phyloP scores from a whole-genome alignment of 371 early-diverging fungal genomes.

The Mortierella sp. region DNA sequence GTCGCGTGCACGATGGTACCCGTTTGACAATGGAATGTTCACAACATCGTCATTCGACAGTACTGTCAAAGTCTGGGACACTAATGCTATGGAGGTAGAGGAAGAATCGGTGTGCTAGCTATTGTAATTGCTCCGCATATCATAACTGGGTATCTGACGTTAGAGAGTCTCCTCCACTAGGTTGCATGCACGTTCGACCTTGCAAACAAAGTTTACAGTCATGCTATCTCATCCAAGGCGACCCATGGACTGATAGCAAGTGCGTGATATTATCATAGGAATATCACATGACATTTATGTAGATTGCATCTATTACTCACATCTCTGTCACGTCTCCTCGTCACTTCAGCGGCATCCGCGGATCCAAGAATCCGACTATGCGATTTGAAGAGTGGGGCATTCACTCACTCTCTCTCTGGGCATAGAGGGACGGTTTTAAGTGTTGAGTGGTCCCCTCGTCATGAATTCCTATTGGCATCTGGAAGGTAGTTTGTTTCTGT shows the following conservation, averaged over 20 bases:
- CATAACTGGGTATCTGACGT: background rate
- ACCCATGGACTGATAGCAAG: slow-evolving; percentile 86
- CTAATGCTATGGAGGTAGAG: slow-evolving; percentile 74
- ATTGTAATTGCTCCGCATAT: slow-evolving; percentile 14
- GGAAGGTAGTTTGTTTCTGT: slow-evolving; percentile 70
- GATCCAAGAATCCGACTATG: slow-evolving; percentile 82
- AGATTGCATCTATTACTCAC: background rate
- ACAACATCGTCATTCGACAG: slow-evolving; percentile 86
- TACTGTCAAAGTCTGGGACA: slow-evolving; percentile 90
- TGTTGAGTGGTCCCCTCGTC: slow-evolving; percentile 86
- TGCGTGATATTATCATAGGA: slow-evolving; percentile 35
- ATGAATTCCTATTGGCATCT: slow-evolving; percentile 83
- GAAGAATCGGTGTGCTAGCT: background rate
- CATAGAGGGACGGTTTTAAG: slow-evolving; percentile 79
- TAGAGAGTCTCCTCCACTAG: slow-evolving; percentile 36
- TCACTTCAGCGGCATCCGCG: slow-evolving; percentile 66
- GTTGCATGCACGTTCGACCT: slow-evolving; percentile 76
- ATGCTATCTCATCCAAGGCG: slow-evolving; percentile 80
- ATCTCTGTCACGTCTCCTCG: background rate
- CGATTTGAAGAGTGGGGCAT: slow-evolving; percentile 83
- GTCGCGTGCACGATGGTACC: slow-evolving; percentile 86
- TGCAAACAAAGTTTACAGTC: slow-evolving; percentile 74
- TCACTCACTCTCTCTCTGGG: slow-evolving; percentile 80
- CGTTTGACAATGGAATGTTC: slow-evolving; percentile 89
- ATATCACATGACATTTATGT: background rate